Evolutionary conservation across 306 rosid species (phyloP).

Genomic region (Ormosia semicastrata): DNA sequence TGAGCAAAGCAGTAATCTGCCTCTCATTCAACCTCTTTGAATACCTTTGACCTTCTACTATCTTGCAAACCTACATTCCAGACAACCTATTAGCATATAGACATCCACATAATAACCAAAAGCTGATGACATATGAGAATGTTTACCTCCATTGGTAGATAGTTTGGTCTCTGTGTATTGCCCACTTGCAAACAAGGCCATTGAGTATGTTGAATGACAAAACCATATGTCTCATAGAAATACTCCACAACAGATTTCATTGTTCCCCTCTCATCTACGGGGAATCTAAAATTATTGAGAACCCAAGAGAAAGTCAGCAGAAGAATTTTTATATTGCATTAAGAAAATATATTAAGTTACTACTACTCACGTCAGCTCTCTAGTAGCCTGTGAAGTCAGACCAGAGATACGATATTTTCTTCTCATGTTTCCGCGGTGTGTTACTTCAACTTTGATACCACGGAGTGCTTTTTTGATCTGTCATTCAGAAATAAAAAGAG

Average conservation of each 20-base stretch:
- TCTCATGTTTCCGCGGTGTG: slow-evolving; percentile 94
- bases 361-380: slow-evolving; percentile 79
- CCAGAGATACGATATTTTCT: slow-evolving; percentile 93
- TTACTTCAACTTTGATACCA: slow-evolving; percentile 95
- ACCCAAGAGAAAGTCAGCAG: slow-evolving; percentile 3
- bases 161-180: slow-evolving; percentile 84
- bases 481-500: neutral
- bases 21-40: slow-evolving; percentile 81
- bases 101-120: neutral
- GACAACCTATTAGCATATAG: slow-evolving; percentile 14
- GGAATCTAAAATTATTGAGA: slow-evolving; percentile 59
- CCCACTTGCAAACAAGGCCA: slow-evolving; percentile 99
- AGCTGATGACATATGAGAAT: neutral
- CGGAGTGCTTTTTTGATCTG: slow-evolving; percentile 96
- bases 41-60: slow-evolving; percentile 93
- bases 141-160: slow-evolving; percentile 92
- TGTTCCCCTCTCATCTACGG: slow-evolving; percentile 92
- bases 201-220: slow-evolving; percentile 77
- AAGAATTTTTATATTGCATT: neutral
- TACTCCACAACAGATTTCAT: slow-evolving; percentile 94
- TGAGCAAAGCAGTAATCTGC: slow-evolving; percentile 87
- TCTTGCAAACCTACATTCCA: slow-evolving; percentile 80
- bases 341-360: neutral
- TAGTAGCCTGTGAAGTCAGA: slow-evolving; percentile 86
- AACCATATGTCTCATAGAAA: slow-evolving; percentile 86